Evolutionary conservation across 768 basidiomycete genomes (phyloP).

Genomic region (Russula compacta): DNA sequence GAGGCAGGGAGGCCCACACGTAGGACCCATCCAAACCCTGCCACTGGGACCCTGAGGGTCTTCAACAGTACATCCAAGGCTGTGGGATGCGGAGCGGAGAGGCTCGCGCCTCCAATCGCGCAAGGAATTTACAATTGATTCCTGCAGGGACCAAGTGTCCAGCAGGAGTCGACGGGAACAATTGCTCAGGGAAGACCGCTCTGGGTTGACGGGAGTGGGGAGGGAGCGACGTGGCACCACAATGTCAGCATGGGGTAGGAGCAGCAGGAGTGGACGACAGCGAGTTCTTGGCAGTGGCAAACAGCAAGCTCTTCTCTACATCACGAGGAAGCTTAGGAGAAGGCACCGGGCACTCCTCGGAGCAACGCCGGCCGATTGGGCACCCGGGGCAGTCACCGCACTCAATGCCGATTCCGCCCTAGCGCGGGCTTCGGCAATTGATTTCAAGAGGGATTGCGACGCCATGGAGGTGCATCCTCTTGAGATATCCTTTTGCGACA

Average conservation of each 20-base stretch:
- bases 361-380: background rate
- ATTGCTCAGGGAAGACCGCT: background rate
- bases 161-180: background rate
- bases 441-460: background rate
- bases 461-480: background rate
- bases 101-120: background rate
- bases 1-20: background rate
- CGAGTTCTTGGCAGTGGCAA: no score
- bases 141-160: background rate
- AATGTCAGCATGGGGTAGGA: background rate
- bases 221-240: background rate
- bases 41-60: background rate
- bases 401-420: background rate
- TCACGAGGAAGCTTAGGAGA: background rate
- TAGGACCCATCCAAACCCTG: background rate
- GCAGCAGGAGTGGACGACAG: background rate
- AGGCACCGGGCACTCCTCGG: background rate
- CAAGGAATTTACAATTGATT: background rate
- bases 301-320: background rate
- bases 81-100: background rate
- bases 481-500: background rate
- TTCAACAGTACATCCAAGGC: no score
- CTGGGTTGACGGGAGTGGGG: background rate
- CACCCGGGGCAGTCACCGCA: background rate
- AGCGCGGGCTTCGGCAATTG: background rate